Percentiles rank a stretch among this genome's conserved stretches.
Evolutionary conservation across 768 basidiomycete species (phyloP).

Genomic region (Royoungia palumana): DNA sequence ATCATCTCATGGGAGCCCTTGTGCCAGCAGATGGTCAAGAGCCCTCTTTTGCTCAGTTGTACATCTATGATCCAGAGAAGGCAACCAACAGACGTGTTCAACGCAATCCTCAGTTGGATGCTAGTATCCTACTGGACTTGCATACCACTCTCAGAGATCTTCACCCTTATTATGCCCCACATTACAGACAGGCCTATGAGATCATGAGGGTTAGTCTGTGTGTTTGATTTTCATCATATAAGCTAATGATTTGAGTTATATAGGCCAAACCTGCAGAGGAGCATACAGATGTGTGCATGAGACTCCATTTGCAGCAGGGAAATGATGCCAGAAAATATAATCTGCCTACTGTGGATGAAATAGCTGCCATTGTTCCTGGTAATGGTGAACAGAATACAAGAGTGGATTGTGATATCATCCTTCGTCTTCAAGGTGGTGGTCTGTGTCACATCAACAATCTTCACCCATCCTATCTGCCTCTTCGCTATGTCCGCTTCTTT

Average conservation of each 20-base stretch:
- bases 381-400: slow-evolving; percentile 15
- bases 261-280: slow-evolving; percentile 13
- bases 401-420: slow-evolving; percentile 34
- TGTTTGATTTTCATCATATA: too few species aligned
- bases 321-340: slow-evolving; percentile 41
- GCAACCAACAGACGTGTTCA: slow-evolving; percentile 30
- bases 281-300: slow-evolving; percentile 9
- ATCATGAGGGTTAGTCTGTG: slow-evolving; percentile 14
- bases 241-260: neutral
- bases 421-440: slow-evolving; percentile 21
- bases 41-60: slow-evolving; percentile 40
- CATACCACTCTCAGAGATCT: slow-evolving; percentile 20
- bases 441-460: slow-evolving; percentile 33
- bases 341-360: slow-evolving; percentile 40
- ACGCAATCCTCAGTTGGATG: slow-evolving; percentile 22
- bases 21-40: slow-evolving; percentile 12
- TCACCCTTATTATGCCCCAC: slow-evolving; percentile 28
- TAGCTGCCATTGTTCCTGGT: slow-evolving; percentile 42
- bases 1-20: slow-evolving; percentile 36
- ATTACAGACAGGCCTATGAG: slow-evolving; percentile 35
- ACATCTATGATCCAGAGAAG: slow-evolving; percentile 37
- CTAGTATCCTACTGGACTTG: slow-evolving; percentile 18
- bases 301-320: slow-evolving; percentile 2
- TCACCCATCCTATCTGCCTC: slow-evolving; percentile 34
- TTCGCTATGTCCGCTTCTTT: slow-evolving; percentile 47